These are phyloP conservation scores for Aureobasidium sp. DNA, from an alignment of 2,329 filamentous ascomycete genomes.

Conservation along the genomic window DNA sequence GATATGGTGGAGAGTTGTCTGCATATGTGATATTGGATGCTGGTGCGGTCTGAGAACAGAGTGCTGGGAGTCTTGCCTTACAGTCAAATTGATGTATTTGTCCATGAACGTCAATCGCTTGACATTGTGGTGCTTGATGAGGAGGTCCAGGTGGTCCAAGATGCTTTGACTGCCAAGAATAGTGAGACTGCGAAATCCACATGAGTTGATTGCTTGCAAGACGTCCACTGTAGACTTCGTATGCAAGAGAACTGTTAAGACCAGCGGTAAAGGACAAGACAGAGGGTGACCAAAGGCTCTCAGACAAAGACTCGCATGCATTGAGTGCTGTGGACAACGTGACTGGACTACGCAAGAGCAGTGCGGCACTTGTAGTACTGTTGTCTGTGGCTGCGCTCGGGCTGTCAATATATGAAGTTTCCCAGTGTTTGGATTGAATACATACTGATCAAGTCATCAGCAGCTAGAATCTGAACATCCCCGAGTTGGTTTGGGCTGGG, in stretches of 20 bases:
- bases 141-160: not conserved
- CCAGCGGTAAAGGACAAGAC: slow-evolving; percentile 15
- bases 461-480: not conserved
- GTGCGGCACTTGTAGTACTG: slow-evolving; percentile 14
- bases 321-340: not conserved
- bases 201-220: slow-evolving; percentile 18
- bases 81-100: slow-evolving; percentile 6
- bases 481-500: slow-evolving; percentile 1
- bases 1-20: slow-evolving; percentile 20
- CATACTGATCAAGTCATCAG: slow-evolving; percentile 1
- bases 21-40: slow-evolving; percentile 18
- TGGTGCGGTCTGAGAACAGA: slow-evolving; percentile 23
- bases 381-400: not conserved
- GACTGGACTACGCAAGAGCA: not conserved
- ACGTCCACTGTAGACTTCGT: slow-evolving; percentile 19
- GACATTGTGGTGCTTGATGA: slow-evolving; percentile 3
- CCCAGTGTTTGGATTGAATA: not conserved
- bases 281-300: slow-evolving; percentile 18
- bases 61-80: slow-evolving; percentile 16
- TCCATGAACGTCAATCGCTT: slow-evolving; percentile 9
- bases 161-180: not conserved
- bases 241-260: slow-evolving; percentile 19
- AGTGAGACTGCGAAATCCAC: slow-evolving; percentile 15
- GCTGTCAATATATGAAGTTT: not conserved
- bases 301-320: slow-evolving; percentile 16